Evolutionary conservation across 1,284 basidiomycete genomes (phyloP), one percentile per base, ranked within the genome.

Genomic region (Taiwanofungus camphoratus): DNA sequence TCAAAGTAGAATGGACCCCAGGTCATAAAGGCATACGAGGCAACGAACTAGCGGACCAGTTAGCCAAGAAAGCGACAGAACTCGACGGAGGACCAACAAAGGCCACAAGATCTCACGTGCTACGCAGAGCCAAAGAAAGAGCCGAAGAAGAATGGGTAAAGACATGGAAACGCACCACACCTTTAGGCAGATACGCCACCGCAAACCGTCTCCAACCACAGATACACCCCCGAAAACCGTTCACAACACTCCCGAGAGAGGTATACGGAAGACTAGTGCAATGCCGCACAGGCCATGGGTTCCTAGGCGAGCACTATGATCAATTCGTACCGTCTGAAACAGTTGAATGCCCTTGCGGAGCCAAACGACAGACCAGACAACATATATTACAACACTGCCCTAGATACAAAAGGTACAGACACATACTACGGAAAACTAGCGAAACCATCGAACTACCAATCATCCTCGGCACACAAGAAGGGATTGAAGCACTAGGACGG

Each of bases 251-350:
- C 13, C 19, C 32, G 32, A 31, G 58, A 19, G 49, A 56, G 26
- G 15, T 55, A 0, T 62, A 53, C 42, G 53, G 58, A 22, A 46
- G 56, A 3, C 29, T 52, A 1, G 37, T 52, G 0, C 61, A 64
- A 44, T 56, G 53, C 42, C 45, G 58, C 5, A 62, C 53, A 19
- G 55, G 56, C 15, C 61, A 63, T 36, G 50, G 44, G 4, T 60
- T 57, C 53, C 50, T 46, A 15, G 58, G 62, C 27, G 58, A 63
- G 49, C 63, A 57, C 47, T 54, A 57, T 40, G 12, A 20, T 5
- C 16, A 45, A 12, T 60, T 61, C 41, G 48, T 59, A 8, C 56
- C 55, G 5, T 36, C 36, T 23, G 52, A 60, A 47, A 18, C 37
- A 32, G 44, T 44, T 38, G 43, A 42, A 32, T 63, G 61, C 53